Evolutionary conservation across 177 flowering plant genomes (phyloP).

Genomic region (Vitis hybrid): DNA sequence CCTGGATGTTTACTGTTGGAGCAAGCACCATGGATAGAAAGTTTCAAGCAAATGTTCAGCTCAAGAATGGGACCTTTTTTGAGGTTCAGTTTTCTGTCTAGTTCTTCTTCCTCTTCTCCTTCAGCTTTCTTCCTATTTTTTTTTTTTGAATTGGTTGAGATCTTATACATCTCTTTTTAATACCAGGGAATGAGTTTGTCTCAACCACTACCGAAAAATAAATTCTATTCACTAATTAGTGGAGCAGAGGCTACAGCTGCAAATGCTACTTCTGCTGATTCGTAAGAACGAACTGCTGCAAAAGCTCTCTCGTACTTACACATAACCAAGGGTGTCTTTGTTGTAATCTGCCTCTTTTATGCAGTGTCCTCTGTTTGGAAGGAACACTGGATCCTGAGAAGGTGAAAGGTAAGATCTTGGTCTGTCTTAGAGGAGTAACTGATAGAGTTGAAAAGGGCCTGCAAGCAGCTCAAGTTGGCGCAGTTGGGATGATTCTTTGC

Average conservation of each 20-base stretch:
- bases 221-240: slow-evolving; percentile 42
- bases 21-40: slow-evolving; percentile 68
- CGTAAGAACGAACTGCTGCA: slow-evolving; percentile 36
- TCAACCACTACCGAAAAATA: slow-evolving; percentile 20
- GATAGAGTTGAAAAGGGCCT: slow-evolving; percentile 45
- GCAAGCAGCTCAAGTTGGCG: slow-evolving; percentile 54
- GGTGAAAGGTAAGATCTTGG: slow-evolving; percentile 66
- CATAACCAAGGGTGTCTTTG: neutral
- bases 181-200: slow-evolving; percentile 43
- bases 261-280: slow-evolving; percentile 30
- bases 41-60: slow-evolving; percentile 29
- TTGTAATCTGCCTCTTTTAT: neutral
- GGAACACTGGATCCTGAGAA: slow-evolving; percentile 49
- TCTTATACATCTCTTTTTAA: neutral
- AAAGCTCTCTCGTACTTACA: too few species aligned
- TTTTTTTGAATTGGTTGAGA: too few species aligned
- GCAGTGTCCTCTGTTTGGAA: slow-evolving; percentile 40
- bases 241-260: slow-evolving; percentile 34
- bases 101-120: neutral
- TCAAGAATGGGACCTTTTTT: slow-evolving; percentile 26
- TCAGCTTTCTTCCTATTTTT: neutral
- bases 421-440: slow-evolving; percentile 49
- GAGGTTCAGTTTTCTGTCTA: slow-evolving; percentile 17
- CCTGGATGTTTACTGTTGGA: slow-evolving; percentile 68
- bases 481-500: slow-evolving; percentile 62